Conservation (phyloP, 2,329 filamentous ascomycete genomes). For the Botryotinia calthae region DNA sequence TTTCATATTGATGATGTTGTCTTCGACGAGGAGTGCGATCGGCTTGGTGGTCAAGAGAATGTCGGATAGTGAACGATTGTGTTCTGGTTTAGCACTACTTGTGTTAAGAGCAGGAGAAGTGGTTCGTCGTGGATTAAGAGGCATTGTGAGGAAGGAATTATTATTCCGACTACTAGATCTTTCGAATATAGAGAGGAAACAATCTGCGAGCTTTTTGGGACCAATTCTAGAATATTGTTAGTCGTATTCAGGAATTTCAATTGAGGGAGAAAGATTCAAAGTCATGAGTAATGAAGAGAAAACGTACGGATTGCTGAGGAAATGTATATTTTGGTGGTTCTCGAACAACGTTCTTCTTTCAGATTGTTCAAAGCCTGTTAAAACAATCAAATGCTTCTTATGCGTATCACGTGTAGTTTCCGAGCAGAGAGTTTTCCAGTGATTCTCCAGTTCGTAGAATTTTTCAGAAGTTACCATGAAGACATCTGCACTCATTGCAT, state of each 20-base stretch:
- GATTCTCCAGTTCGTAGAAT: background rate
- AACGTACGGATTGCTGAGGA: slow-evolving; percentile 17
- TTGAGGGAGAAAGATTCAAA: background rate
- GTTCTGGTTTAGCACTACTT: too few species aligned
- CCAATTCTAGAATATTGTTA: slow-evolving; percentile 8
- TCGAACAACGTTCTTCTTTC: background rate
- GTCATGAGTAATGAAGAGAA: too few species aligned
- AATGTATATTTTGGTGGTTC: slow-evolving; percentile 12
- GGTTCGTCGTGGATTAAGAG: background rate
- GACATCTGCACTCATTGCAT: background rate
- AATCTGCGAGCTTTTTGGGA: slow-evolving; percentile 10
- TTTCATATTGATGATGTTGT: slow-evolving; percentile 42
- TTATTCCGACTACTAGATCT: background rate
- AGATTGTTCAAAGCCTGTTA: background rate
- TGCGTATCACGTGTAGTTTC: background rate
- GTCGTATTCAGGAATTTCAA: background rate
- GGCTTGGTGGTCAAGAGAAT: background rate
- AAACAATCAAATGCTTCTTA: slow-evolving; percentile 10
- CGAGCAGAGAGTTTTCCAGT: background rate
- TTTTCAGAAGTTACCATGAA: slow-evolving; percentile 10
- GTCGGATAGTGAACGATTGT: background rate
- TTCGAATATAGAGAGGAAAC: slow-evolving; percentile 12
- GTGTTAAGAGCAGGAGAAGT: background rate
- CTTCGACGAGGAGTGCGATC: slow-evolving; percentile 37
- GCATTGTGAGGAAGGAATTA: background rate